Evolutionary conservation across 176 grass and related monocot species (phyloP).

Genomic region (Ampelocalamus luodianensis): DNA sequence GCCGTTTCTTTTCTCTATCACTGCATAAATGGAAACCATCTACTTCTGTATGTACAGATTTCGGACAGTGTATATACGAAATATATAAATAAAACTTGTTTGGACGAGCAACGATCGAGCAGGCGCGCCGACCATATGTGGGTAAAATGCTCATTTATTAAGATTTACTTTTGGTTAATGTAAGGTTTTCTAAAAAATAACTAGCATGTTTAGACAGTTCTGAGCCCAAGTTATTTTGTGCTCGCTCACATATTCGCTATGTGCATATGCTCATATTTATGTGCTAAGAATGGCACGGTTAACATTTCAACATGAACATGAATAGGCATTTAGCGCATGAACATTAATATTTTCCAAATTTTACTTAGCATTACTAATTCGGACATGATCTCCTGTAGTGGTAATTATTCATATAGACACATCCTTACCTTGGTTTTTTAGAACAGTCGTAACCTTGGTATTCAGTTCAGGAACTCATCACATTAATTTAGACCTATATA

Average conservation of each 20-base stretch:
- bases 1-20: slow-evolving; percentile 53
- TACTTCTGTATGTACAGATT: slow-evolving; percentile 19
- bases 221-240: slow-evolving; percentile 39
- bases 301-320: slow-evolving; percentile 39
- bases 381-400: neutral
- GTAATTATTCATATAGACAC: neutral
- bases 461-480: neutral
- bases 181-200: slow-evolving; percentile 44
- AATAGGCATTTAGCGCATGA: neutral
- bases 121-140: neutral
- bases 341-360: neutral
- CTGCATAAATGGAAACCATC: slow-evolving; percentile 47
- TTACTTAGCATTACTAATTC: neutral
- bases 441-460: neutral
- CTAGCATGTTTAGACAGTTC: slow-evolving; percentile 65
- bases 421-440: neutral
- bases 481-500: neutral
- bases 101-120: neutral
- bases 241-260: slow-evolving; percentile 13
- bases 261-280: slow-evolving; percentile 15
- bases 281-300: slow-evolving; percentile 6
- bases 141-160: slow-evolving; percentile 37
- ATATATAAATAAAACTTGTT: neutral
- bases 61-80: neutral
- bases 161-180: slow-evolving; percentile 38